These are phyloP conservation scores for Hemisphaericaspora subhashii DNA, from an alignment of 1,139 yeast genomes.

Conservation along the genomic window DNA sequence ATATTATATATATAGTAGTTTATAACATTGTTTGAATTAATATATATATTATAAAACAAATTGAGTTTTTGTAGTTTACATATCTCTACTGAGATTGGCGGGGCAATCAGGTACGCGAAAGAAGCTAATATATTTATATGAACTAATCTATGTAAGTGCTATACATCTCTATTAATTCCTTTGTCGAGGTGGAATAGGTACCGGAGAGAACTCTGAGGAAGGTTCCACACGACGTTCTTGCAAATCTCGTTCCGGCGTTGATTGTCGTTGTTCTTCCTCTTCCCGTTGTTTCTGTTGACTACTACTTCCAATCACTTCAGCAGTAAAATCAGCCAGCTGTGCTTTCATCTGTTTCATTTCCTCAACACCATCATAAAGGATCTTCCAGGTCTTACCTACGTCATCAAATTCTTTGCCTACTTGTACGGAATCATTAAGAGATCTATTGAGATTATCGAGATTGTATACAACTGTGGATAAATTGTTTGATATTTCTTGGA, in stretches of 20 bases:
- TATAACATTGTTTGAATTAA: too few relatives aligned
- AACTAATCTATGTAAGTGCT: too few relatives aligned
- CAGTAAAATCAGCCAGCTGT: not conserved
- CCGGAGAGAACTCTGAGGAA: not conserved
- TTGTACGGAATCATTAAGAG: slow-evolving; percentile 42
- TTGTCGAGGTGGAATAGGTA: not conserved
- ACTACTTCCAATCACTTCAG: not conserved
- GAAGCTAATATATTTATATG: too few relatives aligned
- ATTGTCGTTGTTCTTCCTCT: not conserved
- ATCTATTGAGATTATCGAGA: slow-evolving; percentile 41
- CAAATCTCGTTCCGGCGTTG: not conserved
- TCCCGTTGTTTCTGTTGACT: not conserved
- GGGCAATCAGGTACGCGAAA: too few relatives aligned
- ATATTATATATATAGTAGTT: not conserved
- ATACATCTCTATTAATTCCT: not conserved
- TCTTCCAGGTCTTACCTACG: slow-evolving; percentile 45
- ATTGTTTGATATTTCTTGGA: slow-evolving; percentile 43
- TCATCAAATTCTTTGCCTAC: slow-evolving; percentile 50
- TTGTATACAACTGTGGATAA: slow-evolving; percentile 44
- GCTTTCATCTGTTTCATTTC: slow-evolving; percentile 24
- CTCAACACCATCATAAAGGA: slow-evolving; percentile 36
- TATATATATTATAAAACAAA: not conserved
- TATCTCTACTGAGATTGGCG: too few relatives aligned
- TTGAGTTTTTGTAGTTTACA: too few relatives aligned
- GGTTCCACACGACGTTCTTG: too few relatives aligned